A percentile compares a stretch with the other conserved stretches of the same genome.
These are phyloP conservation scores for Penicillium sp. DNA, from an alignment of 2,329 filamentous ascomycete species.

Conservation along the genomic window DNA sequence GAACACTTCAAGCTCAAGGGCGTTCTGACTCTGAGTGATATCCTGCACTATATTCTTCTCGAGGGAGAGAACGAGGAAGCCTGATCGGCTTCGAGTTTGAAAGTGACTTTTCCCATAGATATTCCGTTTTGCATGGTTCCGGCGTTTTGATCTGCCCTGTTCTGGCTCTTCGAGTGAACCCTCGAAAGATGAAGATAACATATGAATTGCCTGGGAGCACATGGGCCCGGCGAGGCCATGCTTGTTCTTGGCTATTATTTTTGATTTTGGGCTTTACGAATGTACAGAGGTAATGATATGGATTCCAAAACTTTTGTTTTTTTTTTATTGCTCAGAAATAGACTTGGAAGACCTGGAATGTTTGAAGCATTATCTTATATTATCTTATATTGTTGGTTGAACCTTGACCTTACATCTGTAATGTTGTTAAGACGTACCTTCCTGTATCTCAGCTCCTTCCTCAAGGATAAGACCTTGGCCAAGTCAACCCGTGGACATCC, in stretches of 20 bases:
- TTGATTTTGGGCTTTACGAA: constrained; percentile 23
- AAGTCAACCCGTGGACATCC: background rate
- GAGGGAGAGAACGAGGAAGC: constrained; percentile 67
- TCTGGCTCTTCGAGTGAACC: constrained; percentile 6
- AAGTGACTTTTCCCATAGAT: constrained; percentile 23
- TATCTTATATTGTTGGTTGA: background rate
- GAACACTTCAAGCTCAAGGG: constrained; percentile 83
- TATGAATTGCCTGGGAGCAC: background rate
- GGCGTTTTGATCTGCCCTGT: constrained; percentile 32
- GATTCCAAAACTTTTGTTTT: constrained; percentile 22
- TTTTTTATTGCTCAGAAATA: constrained; percentile 20
- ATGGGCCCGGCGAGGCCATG: constrained; percentile 10
- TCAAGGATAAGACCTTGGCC: background rate
- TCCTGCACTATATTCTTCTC: constrained; percentile 89
- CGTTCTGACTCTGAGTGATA: constrained; percentile 91
- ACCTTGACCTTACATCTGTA: too few relatives aligned
- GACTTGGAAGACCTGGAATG: constrained; percentile 30
- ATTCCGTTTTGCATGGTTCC: constrained; percentile 33
- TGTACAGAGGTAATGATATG: constrained; percentile 34
- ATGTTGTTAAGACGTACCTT: background rate
- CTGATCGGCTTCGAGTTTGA: constrained; percentile 22
- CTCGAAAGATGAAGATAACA: constrained; percentile 1
- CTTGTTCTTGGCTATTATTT: constrained; percentile 1
- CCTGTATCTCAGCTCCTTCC: constrained; percentile 2
- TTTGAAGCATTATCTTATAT: constrained; percentile 1